Conservation (phyloP, 2,329 filamentous ascomycete genomes). For the Fusarium transvaalense region DNA sequence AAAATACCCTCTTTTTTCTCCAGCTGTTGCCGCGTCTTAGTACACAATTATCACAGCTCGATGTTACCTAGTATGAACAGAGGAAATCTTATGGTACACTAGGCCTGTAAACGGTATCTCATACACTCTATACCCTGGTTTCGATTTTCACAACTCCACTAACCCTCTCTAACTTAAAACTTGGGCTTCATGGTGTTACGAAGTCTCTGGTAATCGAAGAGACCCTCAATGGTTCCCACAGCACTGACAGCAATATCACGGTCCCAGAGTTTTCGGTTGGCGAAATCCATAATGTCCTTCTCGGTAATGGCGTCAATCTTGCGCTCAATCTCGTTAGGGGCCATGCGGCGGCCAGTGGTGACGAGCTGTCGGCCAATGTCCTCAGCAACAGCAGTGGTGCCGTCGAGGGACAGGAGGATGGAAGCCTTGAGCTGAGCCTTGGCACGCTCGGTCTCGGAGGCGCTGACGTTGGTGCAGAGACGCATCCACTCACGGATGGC, state of each 20-base stretch:
- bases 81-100: conserved; percentile 67
- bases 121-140: conserved; percentile 68
- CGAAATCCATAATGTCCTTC: conserved; percentile 98
- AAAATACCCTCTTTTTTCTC: too few relatives aligned
- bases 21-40: neutral
- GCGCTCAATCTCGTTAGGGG: conserved; percentile 93
- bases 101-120: conserved; percentile 65
- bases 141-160: conserved; percentile 53
- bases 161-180: conserved; percentile 59
- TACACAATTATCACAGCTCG: conserved; percentile 50
- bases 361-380: conserved; percentile 99
- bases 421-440: conserved; percentile 99
- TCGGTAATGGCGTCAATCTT: conserved; percentile 89
- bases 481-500: conserved; percentile 98
- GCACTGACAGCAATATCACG: conserved; percentile 94
- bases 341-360: conserved; percentile 93
- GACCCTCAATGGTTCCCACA: conserved; percentile 90
- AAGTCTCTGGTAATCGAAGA: conserved; percentile 82
- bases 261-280: conserved; percentile 96
- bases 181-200: conserved; percentile 91
- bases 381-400: conserved; percentile 96
- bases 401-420: conserved; percentile 95
- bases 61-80: conserved; percentile 54
- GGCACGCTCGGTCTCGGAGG: conserved; percentile 95
- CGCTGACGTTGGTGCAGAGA: conserved; percentile 86